These are phyloP conservation scores for Kalmusia sp. DNA, from an alignment of 2,329 filamentous ascomycete species.

Conservation along the genomic window DNA sequence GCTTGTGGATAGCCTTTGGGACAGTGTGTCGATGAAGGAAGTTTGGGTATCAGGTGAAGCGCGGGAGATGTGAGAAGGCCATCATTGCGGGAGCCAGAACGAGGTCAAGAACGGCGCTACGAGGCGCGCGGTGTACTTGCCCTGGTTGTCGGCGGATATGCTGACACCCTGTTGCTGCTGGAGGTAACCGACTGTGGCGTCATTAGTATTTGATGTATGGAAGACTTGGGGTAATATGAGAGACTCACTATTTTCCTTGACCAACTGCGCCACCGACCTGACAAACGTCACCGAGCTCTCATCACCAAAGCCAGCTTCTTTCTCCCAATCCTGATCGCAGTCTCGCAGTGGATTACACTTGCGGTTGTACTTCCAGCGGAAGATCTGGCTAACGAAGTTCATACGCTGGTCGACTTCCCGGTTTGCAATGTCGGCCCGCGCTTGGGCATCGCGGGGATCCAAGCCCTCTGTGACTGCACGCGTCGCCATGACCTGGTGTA, in stretches of 20 bases:
- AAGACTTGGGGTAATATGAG: neutral
- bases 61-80: neutral
- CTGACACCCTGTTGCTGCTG: slow-evolving; percentile 44
- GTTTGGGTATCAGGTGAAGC: neutral
- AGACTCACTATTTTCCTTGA: slow-evolving; percentile 52
- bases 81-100: slow-evolving; percentile 37
- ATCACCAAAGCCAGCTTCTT: slow-evolving; percentile 45
- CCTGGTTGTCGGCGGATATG: slow-evolving; percentile 48
- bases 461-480: slow-evolving; percentile 39
- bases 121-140: slow-evolving; percentile 51
- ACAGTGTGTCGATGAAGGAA: neutral
- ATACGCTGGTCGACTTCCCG: slow-evolving; percentile 54
- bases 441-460: slow-evolving; percentile 35
- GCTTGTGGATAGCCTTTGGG: neutral
- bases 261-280: slow-evolving; percentile 43
- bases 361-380: slow-evolving; percentile 57
- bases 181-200: slow-evolving; percentile 46
- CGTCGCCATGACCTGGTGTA: slow-evolving; percentile 53
- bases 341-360: slow-evolving; percentile 49
- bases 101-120: slow-evolving; percentile 53
- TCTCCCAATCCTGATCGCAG: slow-evolving; percentile 47
- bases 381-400: slow-evolving; percentile 53
- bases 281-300: slow-evolving; percentile 46
- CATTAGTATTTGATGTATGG: slow-evolving; percentile 18
- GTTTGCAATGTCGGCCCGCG: slow-evolving; percentile 49